Percentiles rank a stretch among this genome's conserved stretches.
phyloP scores from a whole-genome alignment of 768 basidiomycete species.

The Calocybe cyanea region DNA sequence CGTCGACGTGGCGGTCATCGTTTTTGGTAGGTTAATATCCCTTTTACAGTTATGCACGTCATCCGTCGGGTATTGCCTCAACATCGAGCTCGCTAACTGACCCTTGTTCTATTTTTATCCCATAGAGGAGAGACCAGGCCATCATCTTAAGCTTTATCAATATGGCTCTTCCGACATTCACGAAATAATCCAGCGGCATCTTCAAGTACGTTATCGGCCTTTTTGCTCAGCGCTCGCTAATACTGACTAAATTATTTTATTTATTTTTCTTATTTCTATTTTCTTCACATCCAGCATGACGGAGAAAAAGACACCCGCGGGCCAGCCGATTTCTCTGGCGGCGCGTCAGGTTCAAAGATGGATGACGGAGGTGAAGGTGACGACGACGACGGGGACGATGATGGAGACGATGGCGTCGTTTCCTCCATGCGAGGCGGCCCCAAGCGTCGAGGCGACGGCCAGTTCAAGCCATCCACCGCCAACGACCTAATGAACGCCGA shows the following conservation, averaged over 20 bases:
- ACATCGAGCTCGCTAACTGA: constrained; percentile 9
- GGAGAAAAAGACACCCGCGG: constrained; percentile 47
- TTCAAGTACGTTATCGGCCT: constrained; percentile 30
- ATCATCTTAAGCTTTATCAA: constrained; percentile 79
- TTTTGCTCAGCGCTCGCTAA: constrained; percentile 2
- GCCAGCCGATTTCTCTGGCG: constrained; percentile 43
- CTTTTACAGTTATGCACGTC: too few species aligned
- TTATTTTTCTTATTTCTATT: too few species aligned
- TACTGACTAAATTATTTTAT: too few species aligned
- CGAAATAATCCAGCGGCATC: constrained; percentile 66
- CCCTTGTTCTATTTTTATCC: constrained; percentile 43
- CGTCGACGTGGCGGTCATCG: constrained; percentile 85
- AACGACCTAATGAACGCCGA: constrained; percentile 14
- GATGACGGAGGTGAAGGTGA: constrained; percentile 37
- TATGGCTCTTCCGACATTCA: constrained; percentile 73
- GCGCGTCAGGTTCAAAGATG: constrained; percentile 22
- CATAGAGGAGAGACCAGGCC: constrained; percentile 72
- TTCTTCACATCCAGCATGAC: too few species aligned
- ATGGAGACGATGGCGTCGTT: constrained; percentile 16
- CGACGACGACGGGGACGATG: constrained; percentile 33
- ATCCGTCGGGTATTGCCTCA: constrained; percentile 3
- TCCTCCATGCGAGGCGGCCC: constrained; percentile 11
- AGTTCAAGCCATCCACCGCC: constrained; percentile 24
- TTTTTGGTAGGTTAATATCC: constrained; percentile 47
- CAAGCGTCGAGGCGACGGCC: constrained; percentile 31